phyloP scores from a whole-genome alignment of 495 filamentous ascomycete genomes.

The Penicillium ucsense region DNA sequence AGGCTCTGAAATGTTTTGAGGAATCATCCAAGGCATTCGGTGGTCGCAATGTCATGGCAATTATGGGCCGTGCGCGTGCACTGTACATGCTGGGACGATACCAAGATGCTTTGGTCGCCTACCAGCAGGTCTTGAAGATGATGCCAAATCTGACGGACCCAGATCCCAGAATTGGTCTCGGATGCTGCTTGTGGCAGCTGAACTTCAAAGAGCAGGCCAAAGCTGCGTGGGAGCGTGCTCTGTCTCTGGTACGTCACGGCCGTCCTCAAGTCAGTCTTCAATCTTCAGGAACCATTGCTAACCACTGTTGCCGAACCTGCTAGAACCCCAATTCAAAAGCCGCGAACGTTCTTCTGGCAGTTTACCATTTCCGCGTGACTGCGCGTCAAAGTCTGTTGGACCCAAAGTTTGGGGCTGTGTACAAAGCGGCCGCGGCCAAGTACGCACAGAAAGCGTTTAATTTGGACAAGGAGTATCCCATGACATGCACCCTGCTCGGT shows the following conservation, averaged over 20 bases:
- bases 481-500: constrained; percentile 84
- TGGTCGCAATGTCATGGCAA: constrained; percentile 80
- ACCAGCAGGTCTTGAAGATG: constrained; percentile 75
- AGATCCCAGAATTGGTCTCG: constrained; percentile 89
- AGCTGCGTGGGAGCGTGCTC: constrained; percentile 74
- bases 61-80: constrained; percentile 75
- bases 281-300: constrained; percentile 17
- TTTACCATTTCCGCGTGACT: constrained; percentile 79
- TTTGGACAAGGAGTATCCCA: constrained; percentile 81
- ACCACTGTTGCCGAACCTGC: background rate
- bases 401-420: constrained; percentile 66
- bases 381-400: constrained; percentile 67
- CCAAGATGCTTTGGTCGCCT: constrained; percentile 68
- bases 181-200: constrained; percentile 91
- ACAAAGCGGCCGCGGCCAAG: constrained; percentile 87
- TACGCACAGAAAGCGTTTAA: constrained; percentile 94
- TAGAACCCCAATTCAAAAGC: constrained; percentile 80
- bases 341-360: constrained; percentile 78
- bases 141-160: constrained; percentile 87
- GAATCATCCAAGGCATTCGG: constrained; percentile 77
- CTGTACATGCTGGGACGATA: constrained; percentile 76
- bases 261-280: constrained; percentile 45
- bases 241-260: constrained; percentile 54
- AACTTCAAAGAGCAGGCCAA: constrained; percentile 89
- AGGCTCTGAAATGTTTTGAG: constrained; percentile 84